A percentile compares a stretch with the other conserved stretches of the same genome.
These are phyloP conservation scores for Zygotorulaspora mrakii DNA, from an alignment of 1,139 yeast genomes.

Conservation along the genomic window DNA sequence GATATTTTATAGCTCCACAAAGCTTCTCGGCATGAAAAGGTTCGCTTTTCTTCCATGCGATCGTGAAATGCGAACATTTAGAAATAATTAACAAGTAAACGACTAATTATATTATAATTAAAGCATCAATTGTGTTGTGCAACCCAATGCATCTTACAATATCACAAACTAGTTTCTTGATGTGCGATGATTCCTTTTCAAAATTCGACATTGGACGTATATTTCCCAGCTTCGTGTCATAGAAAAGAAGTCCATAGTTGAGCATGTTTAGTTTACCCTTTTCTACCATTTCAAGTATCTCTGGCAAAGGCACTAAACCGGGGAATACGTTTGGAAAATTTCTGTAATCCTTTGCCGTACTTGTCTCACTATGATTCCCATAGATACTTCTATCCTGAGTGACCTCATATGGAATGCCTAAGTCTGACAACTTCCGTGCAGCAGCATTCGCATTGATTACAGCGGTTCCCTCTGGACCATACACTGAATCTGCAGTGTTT, in stretches of 20 bases:
- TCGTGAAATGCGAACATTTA: too few species aligned
- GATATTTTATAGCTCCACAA: background rate
- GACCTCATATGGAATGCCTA: conserved; percentile 30
- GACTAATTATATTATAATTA: conserved; percentile 26
- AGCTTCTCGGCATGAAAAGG: too few species aligned
- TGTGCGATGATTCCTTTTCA: conserved; percentile 19
- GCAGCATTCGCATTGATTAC: conserved; percentile 34
- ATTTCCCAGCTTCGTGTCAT: conserved; percentile 22
- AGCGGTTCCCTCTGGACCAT: conserved; percentile 36
- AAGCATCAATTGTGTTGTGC: conserved; percentile 32
- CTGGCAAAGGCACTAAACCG: conserved; percentile 50
- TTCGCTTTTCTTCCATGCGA: too few species aligned
- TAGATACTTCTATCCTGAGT: conserved; percentile 9
- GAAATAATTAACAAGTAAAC: too few species aligned
- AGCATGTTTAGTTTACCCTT: conserved; percentile 24
- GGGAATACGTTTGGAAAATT: conserved; percentile 49
- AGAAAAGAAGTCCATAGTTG: conserved; percentile 26
- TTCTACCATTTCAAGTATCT: conserved; percentile 38
- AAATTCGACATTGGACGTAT: conserved; percentile 26
- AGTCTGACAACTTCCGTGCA: conserved; percentile 26
- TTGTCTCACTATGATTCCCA: conserved; percentile 13
- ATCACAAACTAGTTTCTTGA: conserved; percentile 40
- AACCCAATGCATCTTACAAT: conserved; percentile 45
- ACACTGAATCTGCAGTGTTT: conserved; percentile 42
- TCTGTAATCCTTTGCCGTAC: conserved; percentile 13